Base-by-base conservation (phyloP, 2,329 filamentous ascomycete genomes). In the Botrytis galanthina region DNA sequence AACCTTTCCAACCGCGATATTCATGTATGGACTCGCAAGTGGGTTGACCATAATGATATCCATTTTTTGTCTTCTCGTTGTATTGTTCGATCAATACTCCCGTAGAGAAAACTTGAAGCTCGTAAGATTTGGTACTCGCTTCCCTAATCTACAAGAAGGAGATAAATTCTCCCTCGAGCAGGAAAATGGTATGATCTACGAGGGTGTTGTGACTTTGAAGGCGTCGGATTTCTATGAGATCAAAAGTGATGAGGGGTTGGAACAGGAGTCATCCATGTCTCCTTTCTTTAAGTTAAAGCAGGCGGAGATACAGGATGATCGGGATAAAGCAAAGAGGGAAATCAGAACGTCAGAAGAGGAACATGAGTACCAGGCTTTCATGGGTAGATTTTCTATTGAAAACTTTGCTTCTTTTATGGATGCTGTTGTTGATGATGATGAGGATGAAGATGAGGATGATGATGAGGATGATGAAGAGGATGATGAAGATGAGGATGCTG, bases 61-160 rank as follows among this genome's bases (percentile, higher is more conserved):
- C 9, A 61, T 61, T 61, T 3, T 26, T 6, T 26, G 4, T 16
- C 1, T 26, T 14, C 5, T 39, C 59, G 4, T 16, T 1, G 22
- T 4, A 61, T 26, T 1, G 1, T 2, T 5, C 10, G 0, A 16
- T 8, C 7, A 10, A n/a, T 4, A 16, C 8, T 1, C 4, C 22
- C 35, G 32, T 14, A 18, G 0, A 0, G 3, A 39, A n/a, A 18
- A 62, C 5, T 26, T n/a, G 12, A n/a, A 16, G 22, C 4, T 6
- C 26, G 35, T n/a, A 1, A 62, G 16, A n/a, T n/a, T 18, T 39
- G 22, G 35, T n/a, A 12, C 5, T 3, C 12, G 3, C 6, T 62
- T n/a, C 20, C 59, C 35, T 3, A 7, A 16, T 39, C 1, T 39
- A 26, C 35, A 39, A 62, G 35, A 3, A 26, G 59, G 59, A 8